phyloP scores from a whole-genome alignment of 2,329 filamentous ascomycete species.

The Cercospora citrullina region DNA sequence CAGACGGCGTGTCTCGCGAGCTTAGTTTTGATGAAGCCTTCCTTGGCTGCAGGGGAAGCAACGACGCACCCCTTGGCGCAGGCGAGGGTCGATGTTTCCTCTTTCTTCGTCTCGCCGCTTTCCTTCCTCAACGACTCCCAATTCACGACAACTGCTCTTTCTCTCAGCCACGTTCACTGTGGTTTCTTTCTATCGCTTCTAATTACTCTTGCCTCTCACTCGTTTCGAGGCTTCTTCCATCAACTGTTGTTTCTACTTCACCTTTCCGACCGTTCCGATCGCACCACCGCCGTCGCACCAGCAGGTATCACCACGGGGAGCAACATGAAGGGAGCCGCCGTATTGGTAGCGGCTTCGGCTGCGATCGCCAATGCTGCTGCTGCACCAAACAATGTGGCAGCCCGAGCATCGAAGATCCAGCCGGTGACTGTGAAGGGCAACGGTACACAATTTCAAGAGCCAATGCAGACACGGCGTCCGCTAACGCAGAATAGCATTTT shows the following conservation, averaged over 20 bases:
- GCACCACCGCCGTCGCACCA: neutral
- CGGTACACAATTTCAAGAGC: slow-evolving; percentile 42
- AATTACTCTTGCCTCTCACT: slow-evolving; percentile 24
- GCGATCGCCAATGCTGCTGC: slow-evolving; percentile 50
- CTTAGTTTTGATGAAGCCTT: slow-evolving; percentile 12
- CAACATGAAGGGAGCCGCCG: slow-evolving; percentile 56
- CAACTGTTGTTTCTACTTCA: neutral
- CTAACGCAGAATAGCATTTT: slow-evolving; percentile 56
- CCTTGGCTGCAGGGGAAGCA: neutral
- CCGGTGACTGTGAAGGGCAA: slow-evolving; percentile 64
- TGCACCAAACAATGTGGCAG: slow-evolving; percentile 40
- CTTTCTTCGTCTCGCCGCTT: slow-evolving; percentile 17
- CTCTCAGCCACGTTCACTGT: neutral
- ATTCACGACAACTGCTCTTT: neutral
- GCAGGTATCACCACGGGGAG: neutral
- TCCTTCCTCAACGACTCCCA: neutral
- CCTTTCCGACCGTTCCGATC: neutral
- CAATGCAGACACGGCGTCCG: neutral
- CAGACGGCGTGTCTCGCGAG: neutral
- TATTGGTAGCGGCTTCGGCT: slow-evolving; percentile 49
- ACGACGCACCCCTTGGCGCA: neutral
- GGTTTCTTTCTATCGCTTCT: slow-evolving; percentile 3
- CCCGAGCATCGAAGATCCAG: slow-evolving; percentile 48
- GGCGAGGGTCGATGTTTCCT: neutral
- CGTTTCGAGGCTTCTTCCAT: slow-evolving; percentile 22